Percentiles rank a stretch among this genome's conserved stretches.
These are phyloP conservation scores for Psilocybe tampanensis DNA, from an alignment of 768 basidiomycete genomes.

Conservation along the genomic window DNA sequence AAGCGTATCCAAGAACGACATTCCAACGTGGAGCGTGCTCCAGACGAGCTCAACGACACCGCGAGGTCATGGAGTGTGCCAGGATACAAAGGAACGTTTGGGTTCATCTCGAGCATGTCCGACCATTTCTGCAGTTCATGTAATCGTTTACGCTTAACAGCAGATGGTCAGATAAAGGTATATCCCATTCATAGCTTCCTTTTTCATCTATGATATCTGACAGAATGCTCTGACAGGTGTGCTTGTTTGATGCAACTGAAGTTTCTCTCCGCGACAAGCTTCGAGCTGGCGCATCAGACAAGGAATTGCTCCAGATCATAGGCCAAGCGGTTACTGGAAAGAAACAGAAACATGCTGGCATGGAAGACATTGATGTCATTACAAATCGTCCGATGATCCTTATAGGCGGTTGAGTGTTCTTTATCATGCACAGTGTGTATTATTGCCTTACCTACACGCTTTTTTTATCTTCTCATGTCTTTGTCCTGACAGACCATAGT, in stretches of 20 bases:
- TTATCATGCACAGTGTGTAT: slow-evolving; percentile 27
- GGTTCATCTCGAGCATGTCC: slow-evolving; percentile 94
- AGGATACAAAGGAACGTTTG: slow-evolving; percentile 68
- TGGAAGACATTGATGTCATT: slow-evolving; percentile 77
- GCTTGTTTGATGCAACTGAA: slow-evolving; percentile 84
- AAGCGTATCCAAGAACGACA: slow-evolving; percentile 47
- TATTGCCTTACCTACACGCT: slow-evolving; percentile 15
- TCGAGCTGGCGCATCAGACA: slow-evolving; percentile 65
- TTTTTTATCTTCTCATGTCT: slow-evolving; percentile 16
- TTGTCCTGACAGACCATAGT: slow-evolving; percentile 7
- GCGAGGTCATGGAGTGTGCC: slow-evolving; percentile 79
- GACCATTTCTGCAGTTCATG: slow-evolving; percentile 90
- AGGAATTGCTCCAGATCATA: slow-evolving; percentile 60
- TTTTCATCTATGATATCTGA: neutral
- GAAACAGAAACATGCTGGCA: slow-evolving; percentile 82
- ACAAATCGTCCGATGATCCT: slow-evolving; percentile 89
- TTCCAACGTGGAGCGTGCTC: slow-evolving; percentile 53
- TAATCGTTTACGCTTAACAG: slow-evolving; percentile 83
- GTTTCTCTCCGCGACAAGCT: slow-evolving; percentile 79
- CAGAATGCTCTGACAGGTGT: slow-evolving; percentile 69
- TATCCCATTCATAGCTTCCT: neutral
- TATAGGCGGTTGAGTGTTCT: slow-evolving; percentile 85
- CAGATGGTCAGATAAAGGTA: slow-evolving; percentile 90
- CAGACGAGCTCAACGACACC: slow-evolving; percentile 79
- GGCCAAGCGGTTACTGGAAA: slow-evolving; percentile 68